Evolutionary conservation across 805 yeast genomes (phyloP).

Genomic region (Candida nanaspora): DNA sequence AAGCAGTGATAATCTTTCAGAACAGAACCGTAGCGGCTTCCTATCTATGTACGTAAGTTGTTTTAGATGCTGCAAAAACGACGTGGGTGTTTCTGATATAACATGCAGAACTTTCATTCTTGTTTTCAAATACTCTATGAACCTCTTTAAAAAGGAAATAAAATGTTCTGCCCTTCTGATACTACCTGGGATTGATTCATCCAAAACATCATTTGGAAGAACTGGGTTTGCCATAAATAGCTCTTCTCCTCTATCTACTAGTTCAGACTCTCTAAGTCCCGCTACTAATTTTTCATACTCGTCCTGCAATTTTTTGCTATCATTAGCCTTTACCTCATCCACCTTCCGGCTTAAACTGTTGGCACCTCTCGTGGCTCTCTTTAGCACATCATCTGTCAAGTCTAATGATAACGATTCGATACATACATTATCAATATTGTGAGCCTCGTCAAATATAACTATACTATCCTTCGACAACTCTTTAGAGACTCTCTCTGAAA

Average conservation of each 20-base stretch:
- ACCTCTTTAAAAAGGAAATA: conserved; percentile 83
- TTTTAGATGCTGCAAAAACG: conserved; percentile 87
- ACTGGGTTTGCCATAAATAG: conserved; percentile 82
- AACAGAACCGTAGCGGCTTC: conserved; percentile 86
- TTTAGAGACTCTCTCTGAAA: conserved; percentile 89
- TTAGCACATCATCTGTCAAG: conserved; percentile 81
- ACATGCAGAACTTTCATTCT: conserved; percentile 97
- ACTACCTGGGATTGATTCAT: conserved; percentile 96
- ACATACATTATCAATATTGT: conserved; percentile 97
- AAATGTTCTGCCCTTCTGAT: conserved; percentile 96
- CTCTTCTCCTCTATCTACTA: conserved; percentile 50
- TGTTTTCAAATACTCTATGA: conserved; percentile 90
- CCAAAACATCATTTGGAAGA: conserved; percentile 73
- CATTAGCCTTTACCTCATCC: conserved; percentile 77
- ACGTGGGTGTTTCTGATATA: conserved; percentile 93
- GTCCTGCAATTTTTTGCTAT: conserved; percentile 74
- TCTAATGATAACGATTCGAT: conserved; percentile 91
- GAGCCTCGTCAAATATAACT: conserved; percentile 97
- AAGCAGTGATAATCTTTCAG: conserved; percentile 81
- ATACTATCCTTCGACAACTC: conserved; percentile 91
- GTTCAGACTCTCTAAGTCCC: conserved; percentile 80
- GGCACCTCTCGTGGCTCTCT: conserved; percentile 85
- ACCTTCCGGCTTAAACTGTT: conserved; percentile 69
- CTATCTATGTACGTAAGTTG: conserved; percentile 88
- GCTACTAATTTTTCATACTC: conserved; percentile 89